Evolutionary conservation across 345 rosid genomes (phyloP).

Genomic region (Salix koriyanagi): DNA sequence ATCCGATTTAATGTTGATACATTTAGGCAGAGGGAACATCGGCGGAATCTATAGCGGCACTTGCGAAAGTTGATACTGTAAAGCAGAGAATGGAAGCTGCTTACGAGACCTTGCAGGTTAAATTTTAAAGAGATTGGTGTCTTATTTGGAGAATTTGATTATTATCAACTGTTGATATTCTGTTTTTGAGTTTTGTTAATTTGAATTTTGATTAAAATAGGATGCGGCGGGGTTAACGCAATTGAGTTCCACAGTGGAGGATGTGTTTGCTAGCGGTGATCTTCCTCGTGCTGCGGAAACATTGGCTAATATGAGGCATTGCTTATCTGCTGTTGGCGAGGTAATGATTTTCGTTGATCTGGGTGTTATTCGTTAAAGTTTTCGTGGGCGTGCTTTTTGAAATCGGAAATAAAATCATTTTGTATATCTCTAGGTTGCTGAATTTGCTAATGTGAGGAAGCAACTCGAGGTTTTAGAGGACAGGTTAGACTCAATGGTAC

Average conservation of each 20-base stretch:
- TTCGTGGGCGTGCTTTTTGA: background rate
- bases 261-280: conserved; percentile 94
- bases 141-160: too few species aligned
- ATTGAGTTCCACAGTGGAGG: conserved; percentile 93
- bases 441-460: conserved; percentile 91
- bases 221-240: conserved; percentile 98
- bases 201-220: conserved; percentile 27
- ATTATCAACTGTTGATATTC: too few species aligned
- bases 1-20: background rate
- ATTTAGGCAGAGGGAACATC: conserved; percentile 92
- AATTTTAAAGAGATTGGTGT: background rate
- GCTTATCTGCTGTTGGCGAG: conserved; percentile 98
- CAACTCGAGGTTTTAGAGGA: conserved; percentile 95
- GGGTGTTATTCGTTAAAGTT: background rate
- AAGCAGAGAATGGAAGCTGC: conserved; percentile 99
- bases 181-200: background rate
- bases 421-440: conserved; percentile 65
- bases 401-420: background rate
- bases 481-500: conserved; percentile 90
- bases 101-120: conserved; percentile 81
- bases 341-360: conserved; percentile 24
- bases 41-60: conserved; percentile 82
- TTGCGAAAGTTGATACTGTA: conserved; percentile 90
- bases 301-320: conserved; percentile 97
- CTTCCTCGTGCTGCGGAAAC: conserved; percentile 99